Evolutionary conservation across 2,329 filamentous ascomycete species (phyloP).

Genomic region (Alternaria sp.): DNA sequence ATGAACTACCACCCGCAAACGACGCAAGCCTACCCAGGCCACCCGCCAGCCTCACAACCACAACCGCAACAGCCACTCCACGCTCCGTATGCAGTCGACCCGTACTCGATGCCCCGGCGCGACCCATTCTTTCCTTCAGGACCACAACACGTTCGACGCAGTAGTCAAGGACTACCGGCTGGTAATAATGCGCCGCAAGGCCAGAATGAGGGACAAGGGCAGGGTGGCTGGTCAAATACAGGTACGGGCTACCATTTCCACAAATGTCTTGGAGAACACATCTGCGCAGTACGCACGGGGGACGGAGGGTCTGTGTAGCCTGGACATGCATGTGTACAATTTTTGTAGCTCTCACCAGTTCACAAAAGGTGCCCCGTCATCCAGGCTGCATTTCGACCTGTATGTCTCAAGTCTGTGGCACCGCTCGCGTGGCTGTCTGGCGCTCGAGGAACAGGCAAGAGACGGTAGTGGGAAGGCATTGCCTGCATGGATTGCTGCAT

Average conservation of each 20-base stretch:
- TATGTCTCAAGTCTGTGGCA: slow-evolving; percentile 23
- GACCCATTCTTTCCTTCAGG: slow-evolving; percentile 55
- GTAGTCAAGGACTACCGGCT: slow-evolving; percentile 48
- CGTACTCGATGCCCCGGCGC: slow-evolving; percentile 54
- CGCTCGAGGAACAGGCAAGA: slow-evolving; percentile 8
- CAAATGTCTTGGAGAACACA: not conserved
- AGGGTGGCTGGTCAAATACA: slow-evolving; percentile 44
- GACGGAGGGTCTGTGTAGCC: not conserved
- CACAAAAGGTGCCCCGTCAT: not conserved
- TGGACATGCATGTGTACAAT: not conserved
- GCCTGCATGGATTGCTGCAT: slow-evolving; percentile 16
- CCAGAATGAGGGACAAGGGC: slow-evolving; percentile 44
- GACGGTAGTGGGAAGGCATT: slow-evolving; percentile 8
- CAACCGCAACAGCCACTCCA: slow-evolving; percentile 49
- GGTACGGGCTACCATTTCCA: slow-evolving; percentile 40
- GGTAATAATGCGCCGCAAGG: slow-evolving; percentile 37
- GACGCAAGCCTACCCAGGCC: slow-evolving; percentile 39
- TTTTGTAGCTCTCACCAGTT: not conserved
- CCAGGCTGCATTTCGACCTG: slow-evolving; percentile 1
- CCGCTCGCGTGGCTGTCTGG: slow-evolving; percentile 23
- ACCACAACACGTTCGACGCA: slow-evolving; percentile 47
- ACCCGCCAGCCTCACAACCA: slow-evolving; percentile 37
- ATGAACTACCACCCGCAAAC: slow-evolving; percentile 56
- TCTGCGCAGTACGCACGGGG: not conserved
- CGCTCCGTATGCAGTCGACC: slow-evolving; percentile 53